Conservation (phyloP, 2,329 filamentous ascomycete genomes). For the Fusarium longipes region DNA sequence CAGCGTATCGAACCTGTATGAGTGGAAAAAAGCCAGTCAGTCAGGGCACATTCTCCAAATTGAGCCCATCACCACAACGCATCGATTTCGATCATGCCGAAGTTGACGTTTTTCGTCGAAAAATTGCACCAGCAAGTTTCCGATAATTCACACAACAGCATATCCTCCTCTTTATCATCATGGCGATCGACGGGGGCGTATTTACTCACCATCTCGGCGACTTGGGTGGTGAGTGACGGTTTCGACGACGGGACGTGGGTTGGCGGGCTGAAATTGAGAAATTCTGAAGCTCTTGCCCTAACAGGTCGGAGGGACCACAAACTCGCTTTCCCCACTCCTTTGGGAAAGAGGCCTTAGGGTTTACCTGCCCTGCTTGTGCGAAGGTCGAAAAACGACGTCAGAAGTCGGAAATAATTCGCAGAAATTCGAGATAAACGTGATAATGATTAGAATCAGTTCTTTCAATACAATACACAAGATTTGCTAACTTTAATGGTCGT, state of each 20-base stretch:
- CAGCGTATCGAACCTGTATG: slow-evolving; percentile 91
- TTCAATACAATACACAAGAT: fast-evolving
- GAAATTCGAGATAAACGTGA: background rate
- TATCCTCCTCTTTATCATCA: slow-evolving; percentile 40
- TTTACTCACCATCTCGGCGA: slow-evolving; percentile 68
- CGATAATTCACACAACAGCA: slow-evolving; percentile 17
- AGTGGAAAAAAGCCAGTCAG: slow-evolving; percentile 42
- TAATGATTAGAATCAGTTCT: fast-evolving
- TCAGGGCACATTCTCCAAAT: slow-evolving; percentile 22
- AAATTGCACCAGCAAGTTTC: slow-evolving; percentile 28
- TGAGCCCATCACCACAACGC: slow-evolving; percentile 10
- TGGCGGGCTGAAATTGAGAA: slow-evolving; percentile 59
- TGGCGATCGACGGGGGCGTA: slow-evolving; percentile 42
- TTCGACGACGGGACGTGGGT: slow-evolving; percentile 62
- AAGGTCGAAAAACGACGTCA: slow-evolving; percentile 1
- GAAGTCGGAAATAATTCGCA: slow-evolving; percentile 21
- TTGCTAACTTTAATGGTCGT: background rate
- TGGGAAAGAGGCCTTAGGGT: slow-evolving; percentile 54
- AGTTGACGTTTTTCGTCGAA: slow-evolving; percentile 14
- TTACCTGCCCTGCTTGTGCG: slow-evolving; percentile 52
- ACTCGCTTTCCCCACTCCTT: slow-evolving; percentile 58
- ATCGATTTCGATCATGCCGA: background rate
- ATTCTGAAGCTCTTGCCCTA: slow-evolving; percentile 60
- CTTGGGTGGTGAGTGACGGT: slow-evolving; percentile 63
- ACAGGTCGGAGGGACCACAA: slow-evolving; percentile 52